A percentile compares a stretch with the other conserved stretches of the same genome.
phyloP scores from a whole-genome alignment of 257 asterid species.

The Linaria vulgaris region DNA sequence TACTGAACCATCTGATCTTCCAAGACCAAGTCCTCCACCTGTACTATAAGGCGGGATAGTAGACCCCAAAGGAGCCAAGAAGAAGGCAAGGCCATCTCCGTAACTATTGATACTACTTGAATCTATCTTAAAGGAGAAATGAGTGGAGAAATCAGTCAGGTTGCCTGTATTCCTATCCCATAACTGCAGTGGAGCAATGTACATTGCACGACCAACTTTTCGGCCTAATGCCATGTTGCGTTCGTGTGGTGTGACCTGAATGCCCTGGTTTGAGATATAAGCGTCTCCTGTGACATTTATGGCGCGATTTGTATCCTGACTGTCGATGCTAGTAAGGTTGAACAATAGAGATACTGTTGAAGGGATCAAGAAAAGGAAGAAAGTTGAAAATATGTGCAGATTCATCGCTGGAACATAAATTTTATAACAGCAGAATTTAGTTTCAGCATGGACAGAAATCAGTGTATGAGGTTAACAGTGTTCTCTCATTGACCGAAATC shows the following conservation, averaged over 20 bases:
- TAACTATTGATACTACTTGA: neutral
- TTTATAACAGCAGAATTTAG: too few relatives aligned
- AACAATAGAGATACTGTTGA: neutral
- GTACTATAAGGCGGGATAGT: constrained; percentile 23
- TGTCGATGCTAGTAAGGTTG: neutral
- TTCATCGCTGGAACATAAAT: too few relatives aligned
- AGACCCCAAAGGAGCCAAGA: constrained; percentile 31
- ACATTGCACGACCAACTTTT: neutral
- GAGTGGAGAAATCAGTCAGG: constrained; percentile 25
- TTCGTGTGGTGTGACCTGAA: neutral
- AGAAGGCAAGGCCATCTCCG: constrained; percentile 36
- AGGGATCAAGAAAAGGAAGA: neutral
- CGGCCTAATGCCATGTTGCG: too few relatives aligned
- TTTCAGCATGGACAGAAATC: too few relatives aligned
- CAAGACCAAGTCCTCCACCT: constrained; percentile 22
- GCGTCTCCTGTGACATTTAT: neutral
- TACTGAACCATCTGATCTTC: too few relatives aligned
- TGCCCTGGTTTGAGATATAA: neutral
- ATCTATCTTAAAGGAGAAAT: constrained; percentile 24
- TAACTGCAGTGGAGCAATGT: neutral
- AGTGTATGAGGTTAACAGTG: too few relatives aligned
- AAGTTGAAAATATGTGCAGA: too few relatives aligned
- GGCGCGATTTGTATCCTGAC: neutral
- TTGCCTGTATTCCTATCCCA: constrained; percentile 17
- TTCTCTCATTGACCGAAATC: too few relatives aligned